phyloP scores from a whole-genome alignment of 305 asterid species.

The Fraxinus sp. region DNA sequence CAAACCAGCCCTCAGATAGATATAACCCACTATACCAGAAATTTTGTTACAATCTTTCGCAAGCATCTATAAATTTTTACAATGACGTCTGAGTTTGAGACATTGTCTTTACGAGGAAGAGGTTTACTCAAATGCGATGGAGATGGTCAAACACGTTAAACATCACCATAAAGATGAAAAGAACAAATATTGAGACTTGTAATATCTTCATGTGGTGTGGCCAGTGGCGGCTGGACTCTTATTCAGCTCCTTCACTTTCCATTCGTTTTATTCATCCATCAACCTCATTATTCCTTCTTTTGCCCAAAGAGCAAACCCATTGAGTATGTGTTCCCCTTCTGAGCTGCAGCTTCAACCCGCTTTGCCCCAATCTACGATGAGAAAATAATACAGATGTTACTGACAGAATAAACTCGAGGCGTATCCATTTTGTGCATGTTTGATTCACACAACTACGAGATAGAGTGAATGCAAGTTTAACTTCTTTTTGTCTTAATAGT shows the following conservation, averaged over 20 bases:
- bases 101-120: not conserved
- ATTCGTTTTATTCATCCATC: not conserved
- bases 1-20: not conserved
- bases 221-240: not conserved
- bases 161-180: not conserved
- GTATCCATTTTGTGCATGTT: not conserved
- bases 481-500: not conserved
- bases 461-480: not conserved
- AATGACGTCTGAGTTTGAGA: not conserved
- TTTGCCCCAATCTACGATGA: constrained; percentile 68
- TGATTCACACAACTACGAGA: not conserved
- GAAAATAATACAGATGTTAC: constrained; percentile 2
- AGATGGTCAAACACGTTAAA: not conserved
- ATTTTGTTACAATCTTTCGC: not conserved
- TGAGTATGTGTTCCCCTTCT: constrained; percentile 80
- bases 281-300: constrained; percentile 36
- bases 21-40: not conserved
- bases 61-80: not conserved
- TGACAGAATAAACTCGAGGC: not conserved
- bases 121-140: not conserved
- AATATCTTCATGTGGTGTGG: not conserved
- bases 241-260: not conserved
- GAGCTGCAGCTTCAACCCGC: constrained; percentile 72
- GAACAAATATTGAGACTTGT: not conserved
- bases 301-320: constrained; percentile 69